Percentiles rank a stretch among this genome's conserved stretches.
Conservation (phyloP, 2,329 filamentous ascomycete genomes). For the Fusarium sp. region DNA sequence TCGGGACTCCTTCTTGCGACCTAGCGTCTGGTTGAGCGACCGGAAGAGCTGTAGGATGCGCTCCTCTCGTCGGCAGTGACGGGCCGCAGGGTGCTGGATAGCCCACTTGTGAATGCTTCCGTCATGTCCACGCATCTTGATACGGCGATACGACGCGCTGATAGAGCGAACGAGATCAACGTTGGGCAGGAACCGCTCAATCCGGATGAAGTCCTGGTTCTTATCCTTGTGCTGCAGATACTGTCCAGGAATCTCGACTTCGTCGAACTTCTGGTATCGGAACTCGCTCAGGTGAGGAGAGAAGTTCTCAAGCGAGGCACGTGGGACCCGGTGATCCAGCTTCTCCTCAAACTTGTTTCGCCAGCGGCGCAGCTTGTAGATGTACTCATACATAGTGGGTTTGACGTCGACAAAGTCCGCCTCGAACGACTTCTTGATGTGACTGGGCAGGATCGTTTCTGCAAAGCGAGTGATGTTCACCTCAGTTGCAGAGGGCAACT, state of each 20-base stretch:
- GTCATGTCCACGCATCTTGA: slow-evolving; percentile 97
- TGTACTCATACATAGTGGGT: slow-evolving; percentile 98
- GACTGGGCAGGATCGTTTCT: slow-evolving; percentile 92
- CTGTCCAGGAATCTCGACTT: slow-evolving; percentile 97
- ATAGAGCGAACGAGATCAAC: slow-evolving; percentile 93
- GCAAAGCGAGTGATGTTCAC: slow-evolving; percentile 97
- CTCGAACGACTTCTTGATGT: slow-evolving; percentile 97
- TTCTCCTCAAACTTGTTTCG: slow-evolving; percentile 98
- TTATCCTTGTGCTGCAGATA: slow-evolving; percentile 98
- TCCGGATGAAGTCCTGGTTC: slow-evolving; percentile 98
- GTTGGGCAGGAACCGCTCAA: slow-evolving; percentile 95
- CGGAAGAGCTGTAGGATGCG: slow-evolving; percentile 96
- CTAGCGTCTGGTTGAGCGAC: slow-evolving; percentile 92
- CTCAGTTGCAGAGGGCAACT: slow-evolving; percentile 90
- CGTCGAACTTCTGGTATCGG: slow-evolving; percentile 97
- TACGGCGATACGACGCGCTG: slow-evolving; percentile 88
- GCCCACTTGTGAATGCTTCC: slow-evolving; percentile 97
- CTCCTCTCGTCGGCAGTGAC: slow-evolving; percentile 94
- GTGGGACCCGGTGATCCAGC: slow-evolving; percentile 83
- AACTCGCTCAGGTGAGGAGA: slow-evolving; percentile 96
- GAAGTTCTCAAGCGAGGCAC: slow-evolving; percentile 83
- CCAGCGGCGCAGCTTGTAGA: slow-evolving; percentile 95
- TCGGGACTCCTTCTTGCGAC: slow-evolving; percentile 94
- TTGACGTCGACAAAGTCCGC: slow-evolving; percentile 96
- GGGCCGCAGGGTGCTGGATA: slow-evolving; percentile 92